Conservation (phyloP, 148 eudicot species). For the Camellia japonica region DNA sequence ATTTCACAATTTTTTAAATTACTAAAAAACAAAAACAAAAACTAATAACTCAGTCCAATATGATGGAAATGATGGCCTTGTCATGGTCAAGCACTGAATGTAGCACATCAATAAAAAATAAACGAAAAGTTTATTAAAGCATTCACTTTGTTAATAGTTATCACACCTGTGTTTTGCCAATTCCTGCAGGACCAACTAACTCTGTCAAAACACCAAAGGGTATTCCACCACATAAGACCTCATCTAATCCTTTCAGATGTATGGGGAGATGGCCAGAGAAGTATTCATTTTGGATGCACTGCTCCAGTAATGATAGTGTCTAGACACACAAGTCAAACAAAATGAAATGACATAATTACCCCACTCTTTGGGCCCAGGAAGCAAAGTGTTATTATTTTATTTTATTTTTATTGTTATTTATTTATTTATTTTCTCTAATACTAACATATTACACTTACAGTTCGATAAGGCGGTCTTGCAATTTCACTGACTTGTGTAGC, state of each 20-base stretch:
- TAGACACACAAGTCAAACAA: conserved; percentile 23
- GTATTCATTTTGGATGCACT: conserved; percentile 49
- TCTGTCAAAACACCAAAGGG: conserved; percentile 92
- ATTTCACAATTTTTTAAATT: neutral
- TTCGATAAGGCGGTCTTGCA: conserved; percentile 65
- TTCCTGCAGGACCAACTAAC: conserved; percentile 90
- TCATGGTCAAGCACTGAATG: no score
- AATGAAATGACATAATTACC: neutral
- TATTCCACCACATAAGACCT: conserved; percentile 83
- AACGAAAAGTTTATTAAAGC: neutral
- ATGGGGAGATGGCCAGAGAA: conserved; percentile 86
- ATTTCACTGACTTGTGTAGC: conserved; percentile 61
- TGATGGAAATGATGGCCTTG: neutral
- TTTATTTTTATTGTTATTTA: no score
- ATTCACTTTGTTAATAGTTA: neutral
- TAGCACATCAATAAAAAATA: no score
- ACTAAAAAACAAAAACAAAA: neutral
- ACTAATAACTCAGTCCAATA: neutral
- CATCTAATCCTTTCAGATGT: conserved; percentile 66
- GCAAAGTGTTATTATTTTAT: neutral
- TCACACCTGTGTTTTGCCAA: conserved; percentile 87
- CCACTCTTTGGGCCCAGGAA: neutral
- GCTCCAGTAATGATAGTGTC: conserved; percentile 67
- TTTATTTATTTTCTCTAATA: neutral
- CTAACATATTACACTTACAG: conserved; percentile 37